Base-by-base conservation (phyloP, 768 basidiomycete genomes). In the Rhodotorula toruloides region DNA sequence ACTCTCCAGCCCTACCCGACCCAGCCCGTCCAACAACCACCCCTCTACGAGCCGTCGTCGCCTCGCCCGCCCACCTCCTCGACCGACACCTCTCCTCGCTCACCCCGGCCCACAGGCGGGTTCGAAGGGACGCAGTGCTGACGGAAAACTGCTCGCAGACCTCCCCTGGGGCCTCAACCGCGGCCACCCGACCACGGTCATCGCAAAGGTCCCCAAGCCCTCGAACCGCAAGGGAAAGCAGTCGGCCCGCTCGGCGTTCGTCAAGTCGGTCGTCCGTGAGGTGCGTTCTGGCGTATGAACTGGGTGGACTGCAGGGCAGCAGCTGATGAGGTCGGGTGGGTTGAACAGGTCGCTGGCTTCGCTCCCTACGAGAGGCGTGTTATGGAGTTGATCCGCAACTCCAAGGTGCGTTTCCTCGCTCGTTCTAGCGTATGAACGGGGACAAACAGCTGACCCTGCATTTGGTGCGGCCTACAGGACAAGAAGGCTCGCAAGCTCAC, bases 401-500 rank as follows among this genome's bases (percentile, higher is more conserved):
- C 43, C 50, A 71, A 66, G 62, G 65, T 72, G 11, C 53, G 61
- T 37, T 34, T 27, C 4, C n/a, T 13, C 29, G 31, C 31, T 36
- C 44, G n/a, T 25, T 12, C 17, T 39, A 13, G 16, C 31, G 10
- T 34, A 0, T n/a, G 5, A 44, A 19, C 34, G 22, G 5, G 32
- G 8, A 11, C 2, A 3, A 13, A 27, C 7, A 21, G 19, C 37
- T 60, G 56, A 52, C 40, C 57, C 47, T 43, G 43, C 27, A 7
- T 14, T 47, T 40, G 8, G 5, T 3, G 11, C 13, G 16, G 8
- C 36, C 10, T 34, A 37, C 76, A 91, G 91, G 94, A 99, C 80
- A 99, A 99, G 86, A 97, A 94, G 82, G 94, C 94, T 66, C 85
- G 91, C 79, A 98, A 98, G 83, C 83, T 98, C 83, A 93, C 92